A percentile compares a stretch with the other conserved stretches of the same genome.
Conservation (phyloP, 305 asterid genomes). For the Plantago coronopus region DNA sequence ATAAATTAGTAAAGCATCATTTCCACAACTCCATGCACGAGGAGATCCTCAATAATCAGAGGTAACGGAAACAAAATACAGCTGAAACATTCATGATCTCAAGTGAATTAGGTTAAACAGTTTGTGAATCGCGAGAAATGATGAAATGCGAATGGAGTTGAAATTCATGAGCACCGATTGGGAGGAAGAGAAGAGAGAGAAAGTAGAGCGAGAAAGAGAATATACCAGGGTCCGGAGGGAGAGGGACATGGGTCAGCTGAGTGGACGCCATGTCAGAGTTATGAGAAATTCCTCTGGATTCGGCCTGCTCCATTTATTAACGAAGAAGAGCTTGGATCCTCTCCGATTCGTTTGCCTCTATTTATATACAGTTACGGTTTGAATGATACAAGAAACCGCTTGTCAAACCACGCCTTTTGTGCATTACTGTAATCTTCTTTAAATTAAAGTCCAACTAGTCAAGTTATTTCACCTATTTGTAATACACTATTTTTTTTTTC, state of each 20-base stretch:
- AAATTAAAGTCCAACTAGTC: no score
- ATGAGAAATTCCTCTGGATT: constrained; percentile 28
- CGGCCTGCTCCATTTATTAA: constrained; percentile 30
- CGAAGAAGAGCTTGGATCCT: neutral
- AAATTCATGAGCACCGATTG: neutral
- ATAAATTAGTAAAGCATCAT: neutral
- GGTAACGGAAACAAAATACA: neutral
- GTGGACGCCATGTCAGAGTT: constrained; percentile 65
- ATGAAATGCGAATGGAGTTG: neutral
- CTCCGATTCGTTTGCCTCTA: constrained; percentile 26
- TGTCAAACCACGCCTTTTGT: neutral
- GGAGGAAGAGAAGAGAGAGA: neutral
- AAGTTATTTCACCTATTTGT: no score
- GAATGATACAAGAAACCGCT: neutral
- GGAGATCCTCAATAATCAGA: constrained; percentile 16
- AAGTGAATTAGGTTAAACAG: neutral
- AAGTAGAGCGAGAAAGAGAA: neutral
- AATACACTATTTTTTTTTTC: no score
- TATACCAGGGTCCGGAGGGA: constrained; percentile 64
- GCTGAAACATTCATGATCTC: neutral
- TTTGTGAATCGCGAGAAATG: neutral
- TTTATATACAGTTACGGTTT: constrained; percentile 22
- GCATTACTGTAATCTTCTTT: no score
- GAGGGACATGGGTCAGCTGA: constrained; percentile 52
- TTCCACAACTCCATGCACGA: constrained; percentile 7